Percentiles rank a stretch among this genome's conserved stretches.
These are phyloP conservation scores for Gautieria morchelliformis DNA, from an alignment of 768 basidiomycete species.

Conservation along the genomic window DNA sequence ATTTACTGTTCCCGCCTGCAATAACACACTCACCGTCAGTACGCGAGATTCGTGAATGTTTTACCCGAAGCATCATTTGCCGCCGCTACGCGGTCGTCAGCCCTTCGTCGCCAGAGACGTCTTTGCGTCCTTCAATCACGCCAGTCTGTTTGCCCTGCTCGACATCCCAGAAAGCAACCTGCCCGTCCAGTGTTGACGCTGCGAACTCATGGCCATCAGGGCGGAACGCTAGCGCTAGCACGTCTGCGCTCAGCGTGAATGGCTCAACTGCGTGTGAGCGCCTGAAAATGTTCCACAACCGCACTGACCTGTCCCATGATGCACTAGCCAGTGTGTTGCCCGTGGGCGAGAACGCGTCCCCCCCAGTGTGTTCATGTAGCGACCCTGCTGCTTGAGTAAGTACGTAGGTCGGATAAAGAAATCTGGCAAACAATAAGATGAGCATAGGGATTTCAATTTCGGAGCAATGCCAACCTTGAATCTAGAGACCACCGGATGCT, in stretches of 20 bases:
- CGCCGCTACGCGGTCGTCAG: constrained; percentile 83
- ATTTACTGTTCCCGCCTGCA: constrained; percentile 95
- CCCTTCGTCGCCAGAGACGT: constrained; percentile 91
- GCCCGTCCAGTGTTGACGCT: constrained; percentile 85
- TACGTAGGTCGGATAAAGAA: constrained; percentile 95
- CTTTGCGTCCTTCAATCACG: constrained; percentile 87
- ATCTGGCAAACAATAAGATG: constrained; percentile 35
- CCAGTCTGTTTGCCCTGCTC: constrained; percentile 76
- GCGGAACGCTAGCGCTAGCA: constrained; percentile 81
- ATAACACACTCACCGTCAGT: constrained; percentile 85
- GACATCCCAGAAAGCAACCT: constrained; percentile 86
- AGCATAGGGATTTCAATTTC: neutral
- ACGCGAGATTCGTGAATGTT: constrained; percentile 82
- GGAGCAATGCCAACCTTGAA: constrained; percentile 50
- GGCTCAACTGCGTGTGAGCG: constrained; percentile 84
- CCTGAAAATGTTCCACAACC: constrained; percentile 88
- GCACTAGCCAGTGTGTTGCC: constrained; percentile 84
- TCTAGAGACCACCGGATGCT: constrained; percentile 88
- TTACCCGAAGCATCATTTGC: constrained; percentile 86
- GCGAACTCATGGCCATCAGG: constrained; percentile 93
- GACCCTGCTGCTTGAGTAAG: constrained; percentile 95
- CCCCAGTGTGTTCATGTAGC: constrained; percentile 98
- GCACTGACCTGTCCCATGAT: constrained; percentile 89
- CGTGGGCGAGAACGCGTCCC: constrained; percentile 84
- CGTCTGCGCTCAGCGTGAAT: constrained; percentile 71